Evolutionary conservation across 2,329 filamentous ascomycete genomes (phyloP).

Genomic region (Trichoderma semiorbis): DNA sequence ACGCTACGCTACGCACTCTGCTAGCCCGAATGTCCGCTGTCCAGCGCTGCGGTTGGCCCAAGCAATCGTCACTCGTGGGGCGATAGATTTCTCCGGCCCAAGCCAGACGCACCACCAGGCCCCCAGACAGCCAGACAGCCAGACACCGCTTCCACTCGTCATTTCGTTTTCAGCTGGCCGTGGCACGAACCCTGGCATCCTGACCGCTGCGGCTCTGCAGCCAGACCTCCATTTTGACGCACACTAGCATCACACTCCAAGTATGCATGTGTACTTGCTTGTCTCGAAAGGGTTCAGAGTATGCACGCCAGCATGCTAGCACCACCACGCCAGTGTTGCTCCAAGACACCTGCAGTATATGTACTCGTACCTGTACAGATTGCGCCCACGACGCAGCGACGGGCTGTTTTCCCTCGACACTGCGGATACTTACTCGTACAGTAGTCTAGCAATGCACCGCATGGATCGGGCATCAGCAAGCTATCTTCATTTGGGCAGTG

Average conservation of each 20-base stretch:
- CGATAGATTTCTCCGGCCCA: background rate
- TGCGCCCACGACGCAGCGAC: background rate
- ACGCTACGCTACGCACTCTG: slow-evolving; percentile 3
- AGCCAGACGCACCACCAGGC: background rate
- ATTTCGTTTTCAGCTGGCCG: slow-evolving; percentile 16
- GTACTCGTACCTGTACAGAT: background rate
- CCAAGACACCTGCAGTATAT: background rate
- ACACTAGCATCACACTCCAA: background rate
- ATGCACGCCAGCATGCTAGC: background rate
- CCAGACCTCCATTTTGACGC: background rate
- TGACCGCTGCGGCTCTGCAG: slow-evolving; percentile 10
- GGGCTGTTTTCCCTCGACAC: background rate
- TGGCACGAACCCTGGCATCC: slow-evolving; percentile 2
- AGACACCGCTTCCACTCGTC: background rate
- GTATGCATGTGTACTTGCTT: background rate
- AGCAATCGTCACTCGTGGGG: background rate
- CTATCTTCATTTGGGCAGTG: background rate
- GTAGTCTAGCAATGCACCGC: background rate
- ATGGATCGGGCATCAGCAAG: slow-evolving; percentile 8
- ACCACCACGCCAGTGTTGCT: background rate
- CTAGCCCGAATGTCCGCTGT: background rate
- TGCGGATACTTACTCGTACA: background rate
- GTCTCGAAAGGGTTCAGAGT: background rate
- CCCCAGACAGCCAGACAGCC: background rate
- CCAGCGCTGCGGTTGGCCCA: background rate